Evolutionary conservation across 306 rosid genomes (phyloP), one percentile per base, ranked within the genome.

Genomic region (Cucumis melo): DNA sequence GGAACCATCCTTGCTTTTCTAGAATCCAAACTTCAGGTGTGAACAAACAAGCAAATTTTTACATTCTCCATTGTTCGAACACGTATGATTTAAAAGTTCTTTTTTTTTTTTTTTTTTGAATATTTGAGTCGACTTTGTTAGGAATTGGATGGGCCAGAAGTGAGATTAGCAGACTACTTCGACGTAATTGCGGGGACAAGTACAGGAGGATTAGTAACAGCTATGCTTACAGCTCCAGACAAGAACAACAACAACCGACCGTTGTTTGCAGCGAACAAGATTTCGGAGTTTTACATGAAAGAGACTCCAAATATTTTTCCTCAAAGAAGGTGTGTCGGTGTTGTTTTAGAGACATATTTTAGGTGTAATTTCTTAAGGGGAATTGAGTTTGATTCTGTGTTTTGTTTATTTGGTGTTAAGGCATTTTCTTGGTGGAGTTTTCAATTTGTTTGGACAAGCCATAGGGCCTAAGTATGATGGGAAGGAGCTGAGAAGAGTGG

Each of bases 401-500:
- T 34, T 8, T 59, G 19, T 21, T 21, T 10, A 21, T 57, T 23
- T 57, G 66, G 24, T 48, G 3, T 48, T 1, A 15, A 70, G 58
- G 3, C 13, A 23, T 17, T 38, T 56, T 54, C 10, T 78, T 3
- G 23, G 9, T 42, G 16, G 6, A 9, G 34, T 32, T 16, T 0
- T 42, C 2, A 19, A 51, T 5, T 16, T 50, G 21, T 1, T 72
- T 16, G 60, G 76, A 19, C 71, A 32, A 27, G 58, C 53, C 0
- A 36, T 29, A 23, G 90, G 90, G 20, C 90, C 88, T 0, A 87
- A 80, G 39, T 87, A 87, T 38, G 86, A 84, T 23, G 88, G 90
- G 15, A 73, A 76, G 59, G 68, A 87, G 67, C 76, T 84, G 21
- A 83, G 75, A 9, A 48, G 79, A 3, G 17, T 86, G 63, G 56